A percentile compares a stretch with the other conserved stretches of the same genome.
Evolutionary conservation across 768 basidiomycete species (phyloP).

Genomic region (Cytidiella melzeri): DNA sequence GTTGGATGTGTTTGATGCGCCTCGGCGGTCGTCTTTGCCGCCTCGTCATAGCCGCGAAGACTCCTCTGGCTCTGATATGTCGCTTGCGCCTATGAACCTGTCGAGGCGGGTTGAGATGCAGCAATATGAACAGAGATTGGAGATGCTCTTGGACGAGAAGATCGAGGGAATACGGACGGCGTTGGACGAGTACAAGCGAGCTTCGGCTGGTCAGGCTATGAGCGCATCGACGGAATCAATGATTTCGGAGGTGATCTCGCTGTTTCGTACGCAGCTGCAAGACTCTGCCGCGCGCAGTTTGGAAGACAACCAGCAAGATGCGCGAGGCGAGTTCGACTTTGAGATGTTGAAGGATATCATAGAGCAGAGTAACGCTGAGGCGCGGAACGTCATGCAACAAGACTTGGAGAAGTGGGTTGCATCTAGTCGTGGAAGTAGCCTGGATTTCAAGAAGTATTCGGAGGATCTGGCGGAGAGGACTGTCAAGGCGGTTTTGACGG

Average conservation of each 20-base stretch:
- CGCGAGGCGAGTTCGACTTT: constrained; percentile 72
- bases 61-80: constrained; percentile 34
- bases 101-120: constrained; percentile 52
- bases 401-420: constrained; percentile 51
- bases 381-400: constrained; percentile 48
- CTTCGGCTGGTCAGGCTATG: constrained; percentile 18
- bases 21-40: constrained; percentile 30
- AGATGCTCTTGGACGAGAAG: constrained; percentile 64
- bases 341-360: constrained; percentile 67
- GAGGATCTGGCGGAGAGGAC: constrained; percentile 56
- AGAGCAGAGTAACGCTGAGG: constrained; percentile 59
- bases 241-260: constrained; percentile 58
- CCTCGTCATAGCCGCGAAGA: constrained; percentile 39
- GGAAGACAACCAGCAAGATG: constrained; percentile 64
- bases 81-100: constrained; percentile 43
- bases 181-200: constrained; percentile 20
- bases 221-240: constrained; percentile 50
- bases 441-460: constrained; percentile 29
- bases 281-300: constrained; percentile 51
- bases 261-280: constrained; percentile 64
- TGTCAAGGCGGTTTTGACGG: constrained; percentile 51
- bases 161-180: constrained; percentile 45
- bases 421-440: constrained; percentile 24
- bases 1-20: constrained; percentile 28
- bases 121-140: constrained; percentile 55